Base-by-base conservation (phyloP, 352 stramenopile genomes). In the Phytophthora fragariae region DNA sequence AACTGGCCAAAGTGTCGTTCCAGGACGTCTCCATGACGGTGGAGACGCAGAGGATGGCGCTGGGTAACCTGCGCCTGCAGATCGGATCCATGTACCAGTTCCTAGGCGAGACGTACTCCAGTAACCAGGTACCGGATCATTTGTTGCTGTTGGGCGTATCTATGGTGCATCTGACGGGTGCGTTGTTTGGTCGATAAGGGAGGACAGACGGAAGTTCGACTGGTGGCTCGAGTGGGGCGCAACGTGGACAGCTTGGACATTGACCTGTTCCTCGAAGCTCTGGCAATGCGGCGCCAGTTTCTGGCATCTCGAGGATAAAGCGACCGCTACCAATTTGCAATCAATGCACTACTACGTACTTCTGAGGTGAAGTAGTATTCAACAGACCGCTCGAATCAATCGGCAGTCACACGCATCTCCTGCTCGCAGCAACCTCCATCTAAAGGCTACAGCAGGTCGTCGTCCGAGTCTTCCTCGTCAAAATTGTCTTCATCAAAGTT, bases 31-130 rank as follows among this genome's bases (percentile, higher is more conserved):
- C 78, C 1, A 79, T 96, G 67, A 80, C 76, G n/a, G 73, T 96
- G 35, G 86, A 94, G 65, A 96, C 89, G 50, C 76, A 81, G 24
- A 44, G 82, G n/a, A 57, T 94, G 27, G 76, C 73, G 31, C 70
- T 88, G 29, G 76, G 83, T 33, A 70, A 81, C 24, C 62, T 91
- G n/a, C 81, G 85, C 12, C 73, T 96, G 67, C 76, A 75, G 12
- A 61, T 94, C 15, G 86, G 86, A 21, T 92, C 88, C 39, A 89
- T 94, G 86, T 95, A 93, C 46, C 89, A 96, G 64, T 95, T 96
- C 57, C 62, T 96, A 3, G 89, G 89, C 15, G 89, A 96, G 63
- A 95, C 89, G 12, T 85, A 92, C 62, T 53, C 49, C 8, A 62
- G 12, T 12, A 62, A 68, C 12, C 58, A 74, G 69, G 81, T 88